These are phyloP conservation scores for Oenanthe sinensis DNA, from an alignment of 129 eudicot genomes.

Conservation along the genomic window DNA sequence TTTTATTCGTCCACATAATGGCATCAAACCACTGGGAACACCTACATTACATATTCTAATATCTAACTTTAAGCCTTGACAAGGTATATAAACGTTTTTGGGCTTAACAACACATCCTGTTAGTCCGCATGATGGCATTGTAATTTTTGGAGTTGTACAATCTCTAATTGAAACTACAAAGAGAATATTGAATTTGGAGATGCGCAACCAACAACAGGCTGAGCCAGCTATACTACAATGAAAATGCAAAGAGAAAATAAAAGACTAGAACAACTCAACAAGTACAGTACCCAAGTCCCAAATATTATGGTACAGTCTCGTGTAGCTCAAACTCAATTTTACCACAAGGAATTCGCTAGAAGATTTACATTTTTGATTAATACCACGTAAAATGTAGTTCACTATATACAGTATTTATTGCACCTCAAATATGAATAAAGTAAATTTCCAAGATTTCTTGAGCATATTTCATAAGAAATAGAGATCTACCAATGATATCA, in stretches of 20 bases:
- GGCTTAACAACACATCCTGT: no score
- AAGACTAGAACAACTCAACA: background rate
- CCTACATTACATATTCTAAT: no score
- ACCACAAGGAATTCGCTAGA: background rate
- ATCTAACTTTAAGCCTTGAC: no score
- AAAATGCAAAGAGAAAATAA: background rate
- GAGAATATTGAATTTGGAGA: background rate
- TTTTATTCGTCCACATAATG: no score
- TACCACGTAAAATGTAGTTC: background rate
- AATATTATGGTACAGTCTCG: background rate
- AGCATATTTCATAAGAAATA: background rate
- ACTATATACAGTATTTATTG: background rate
- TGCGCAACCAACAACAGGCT: background rate
- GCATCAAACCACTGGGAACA: no score
- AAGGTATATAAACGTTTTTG: no score
- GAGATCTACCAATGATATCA: background rate
- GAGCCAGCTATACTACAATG: no score
- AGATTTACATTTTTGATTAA: background rate
- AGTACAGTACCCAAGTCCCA: background rate
- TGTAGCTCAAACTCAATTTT: background rate
- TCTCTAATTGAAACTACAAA: background rate
- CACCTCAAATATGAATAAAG: background rate
- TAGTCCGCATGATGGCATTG: no score
- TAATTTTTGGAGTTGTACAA: background rate
- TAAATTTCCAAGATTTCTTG: background rate